Percentiles rank a stretch among this genome's conserved stretches.
Evolutionary conservation across 2,329 filamentous ascomycete genomes (phyloP).

Genomic region (Aspergillus chevalieri): DNA sequence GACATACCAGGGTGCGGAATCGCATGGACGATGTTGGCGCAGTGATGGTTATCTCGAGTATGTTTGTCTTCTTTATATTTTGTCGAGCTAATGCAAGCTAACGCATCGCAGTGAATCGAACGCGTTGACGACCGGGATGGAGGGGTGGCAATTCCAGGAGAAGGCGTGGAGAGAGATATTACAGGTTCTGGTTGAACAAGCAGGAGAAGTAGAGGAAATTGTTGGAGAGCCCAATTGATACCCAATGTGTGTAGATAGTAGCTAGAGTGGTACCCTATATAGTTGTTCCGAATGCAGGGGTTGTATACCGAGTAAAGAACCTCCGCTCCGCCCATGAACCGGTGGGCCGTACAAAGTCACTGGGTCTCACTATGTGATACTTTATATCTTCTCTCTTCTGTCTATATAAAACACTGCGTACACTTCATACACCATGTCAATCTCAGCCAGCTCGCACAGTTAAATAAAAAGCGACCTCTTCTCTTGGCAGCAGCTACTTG

Average conservation of each 20-base stretch:
- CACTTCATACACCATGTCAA: background rate
- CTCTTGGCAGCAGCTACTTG: slow-evolving; percentile 11
- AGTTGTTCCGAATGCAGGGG: background rate
- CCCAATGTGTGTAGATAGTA: background rate
- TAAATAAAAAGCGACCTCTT: background rate
- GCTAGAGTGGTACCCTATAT: background rate
- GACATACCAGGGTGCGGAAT: slow-evolving; percentile 36
- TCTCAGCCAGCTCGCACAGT: no score
- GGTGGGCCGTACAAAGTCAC: no score
- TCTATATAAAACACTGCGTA: no score
- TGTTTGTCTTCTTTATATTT: slow-evolving; percentile 7
- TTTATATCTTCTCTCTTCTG: no score
- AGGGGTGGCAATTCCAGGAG: slow-evolving; percentile 31
- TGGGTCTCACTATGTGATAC: no score
- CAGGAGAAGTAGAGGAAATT: slow-evolving; percentile 14
- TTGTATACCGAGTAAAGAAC: background rate
- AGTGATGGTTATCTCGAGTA: slow-evolving; percentile 35
- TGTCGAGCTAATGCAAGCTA: slow-evolving; percentile 9
- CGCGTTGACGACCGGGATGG: slow-evolving; percentile 24
- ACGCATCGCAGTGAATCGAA: slow-evolving; percentile 23
- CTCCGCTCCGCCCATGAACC: background rate
- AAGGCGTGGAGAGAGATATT: slow-evolving; percentile 39
- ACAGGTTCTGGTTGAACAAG: slow-evolving; percentile 23
- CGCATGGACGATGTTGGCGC: slow-evolving; percentile 41
- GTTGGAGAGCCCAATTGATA: slow-evolving; percentile 3